These are phyloP conservation scores for Mucor saturninus DNA, from an alignment of 371 early-diverging fungal species.

Conservation along the genomic window DNA sequence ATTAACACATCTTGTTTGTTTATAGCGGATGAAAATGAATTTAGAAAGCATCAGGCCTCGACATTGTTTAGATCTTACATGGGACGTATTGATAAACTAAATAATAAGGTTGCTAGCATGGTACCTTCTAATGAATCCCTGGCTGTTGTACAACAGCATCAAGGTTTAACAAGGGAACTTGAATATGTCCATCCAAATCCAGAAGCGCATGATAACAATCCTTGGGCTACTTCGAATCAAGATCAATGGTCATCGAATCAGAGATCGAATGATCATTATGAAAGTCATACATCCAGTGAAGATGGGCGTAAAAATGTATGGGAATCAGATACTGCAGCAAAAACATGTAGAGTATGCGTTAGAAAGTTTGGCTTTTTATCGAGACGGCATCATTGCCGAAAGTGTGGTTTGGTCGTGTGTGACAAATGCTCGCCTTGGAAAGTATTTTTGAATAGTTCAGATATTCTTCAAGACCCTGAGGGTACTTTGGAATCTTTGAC, in stretches of 20 bases:
- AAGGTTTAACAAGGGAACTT: constrained; percentile 1
- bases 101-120: constrained; percentile 2
- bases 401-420: constrained; percentile 79
- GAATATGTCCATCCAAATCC: neutral
- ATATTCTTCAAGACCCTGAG: constrained; percentile 52
- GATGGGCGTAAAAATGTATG: constrained; percentile 41
- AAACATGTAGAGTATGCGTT: constrained; percentile 62
- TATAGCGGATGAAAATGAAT: constrained; percentile 27
- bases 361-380: constrained; percentile 62
- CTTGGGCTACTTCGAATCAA: constrained; percentile 16
- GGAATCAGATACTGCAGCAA: constrained; percentile 69
- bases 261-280: neutral
- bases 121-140: constrained; percentile 20
- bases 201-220: constrained; percentile 2
- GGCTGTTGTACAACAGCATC: constrained; percentile 11
- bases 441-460: constrained; percentile 46
- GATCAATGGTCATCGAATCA: constrained; percentile 11
- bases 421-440: constrained; percentile 67
- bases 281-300: neutral
- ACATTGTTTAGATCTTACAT: constrained; percentile 21
- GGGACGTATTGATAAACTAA: constrained; percentile 23
- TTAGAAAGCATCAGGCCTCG: constrained; percentile 27
- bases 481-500: constrained; percentile 24
- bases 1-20: neutral
- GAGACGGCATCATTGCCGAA: constrained; percentile 81